These are phyloP conservation scores for Cymbidium sinense DNA, from an alignment of 106 monocot species.

Conservation along the genomic window DNA sequence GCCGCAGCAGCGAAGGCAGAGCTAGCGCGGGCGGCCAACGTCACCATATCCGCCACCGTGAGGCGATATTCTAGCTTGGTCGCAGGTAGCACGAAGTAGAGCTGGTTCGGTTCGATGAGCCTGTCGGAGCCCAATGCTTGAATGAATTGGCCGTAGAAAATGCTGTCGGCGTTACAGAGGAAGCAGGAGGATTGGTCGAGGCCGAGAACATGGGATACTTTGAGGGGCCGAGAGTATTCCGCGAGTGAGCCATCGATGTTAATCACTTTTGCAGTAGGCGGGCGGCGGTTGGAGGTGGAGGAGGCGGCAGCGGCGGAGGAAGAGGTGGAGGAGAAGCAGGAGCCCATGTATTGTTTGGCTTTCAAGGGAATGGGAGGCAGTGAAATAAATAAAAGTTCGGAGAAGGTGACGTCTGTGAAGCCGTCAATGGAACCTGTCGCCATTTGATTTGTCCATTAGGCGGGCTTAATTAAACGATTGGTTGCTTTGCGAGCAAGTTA, in stretches of 20 bases:
- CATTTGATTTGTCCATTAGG: too few relatives aligned
- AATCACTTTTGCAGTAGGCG: conserved; percentile 8
- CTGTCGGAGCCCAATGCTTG: not conserved
- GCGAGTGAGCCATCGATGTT: conserved; percentile 5
- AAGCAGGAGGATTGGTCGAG: not conserved
- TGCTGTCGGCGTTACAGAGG: conserved; percentile 19
- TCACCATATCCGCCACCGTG: conserved; percentile 17
- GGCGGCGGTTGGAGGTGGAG: not conserved
- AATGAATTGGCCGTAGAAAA: conserved; percentile 5
- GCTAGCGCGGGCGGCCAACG: conserved; percentile 17
- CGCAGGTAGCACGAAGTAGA: conserved; percentile 22
- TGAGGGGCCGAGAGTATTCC: not conserved
- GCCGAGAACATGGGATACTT: not conserved
- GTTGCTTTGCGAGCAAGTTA: too few relatives aligned
- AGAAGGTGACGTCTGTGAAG: too few relatives aligned
- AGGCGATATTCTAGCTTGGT: not conserved
- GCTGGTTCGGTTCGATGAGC: not conserved
- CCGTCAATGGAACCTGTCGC: too few relatives aligned
- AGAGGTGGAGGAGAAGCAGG: conserved; percentile 15
- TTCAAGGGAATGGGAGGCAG: too few relatives aligned
- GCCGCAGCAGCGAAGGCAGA: conserved; percentile 1
- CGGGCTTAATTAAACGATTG: too few relatives aligned
- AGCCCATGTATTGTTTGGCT: not conserved
- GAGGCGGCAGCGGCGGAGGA: not conserved
- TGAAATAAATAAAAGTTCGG: too few relatives aligned